Evolutionary conservation across 1,139 yeast species (phyloP).

Genomic region (Hyphopichia buzzinii): DNA sequence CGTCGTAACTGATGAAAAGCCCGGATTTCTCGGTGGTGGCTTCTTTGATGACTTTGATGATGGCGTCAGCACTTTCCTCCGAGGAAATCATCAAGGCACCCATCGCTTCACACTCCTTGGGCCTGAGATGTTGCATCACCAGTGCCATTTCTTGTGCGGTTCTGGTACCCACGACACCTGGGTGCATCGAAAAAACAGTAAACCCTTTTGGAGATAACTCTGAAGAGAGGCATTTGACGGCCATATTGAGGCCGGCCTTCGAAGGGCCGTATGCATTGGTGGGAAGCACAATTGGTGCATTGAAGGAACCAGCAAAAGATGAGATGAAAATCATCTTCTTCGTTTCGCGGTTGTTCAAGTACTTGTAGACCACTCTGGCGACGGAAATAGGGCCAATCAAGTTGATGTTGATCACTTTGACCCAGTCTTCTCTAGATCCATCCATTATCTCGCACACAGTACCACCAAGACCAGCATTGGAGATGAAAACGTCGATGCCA

Average conservation of each 20-base stretch:
- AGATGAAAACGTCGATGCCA: slow-evolving; percentile 10
- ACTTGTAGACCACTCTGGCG: slow-evolving; percentile 15
- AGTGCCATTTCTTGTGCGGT: background rate
- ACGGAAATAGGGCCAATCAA: slow-evolving; percentile 26
- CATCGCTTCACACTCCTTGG: too few species aligned
- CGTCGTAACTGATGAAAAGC: slow-evolving; percentile 6
- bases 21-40: slow-evolving; percentile 4
- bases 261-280: slow-evolving; percentile 24
- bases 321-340: slow-evolving; percentile 21
- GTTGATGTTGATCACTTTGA: slow-evolving; percentile 19
- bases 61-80: slow-evolving; percentile 5
- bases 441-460: slow-evolving; percentile 4
- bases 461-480: slow-evolving; percentile 10
- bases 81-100: slow-evolving; percentile 1
- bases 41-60: slow-evolving; percentile 2
- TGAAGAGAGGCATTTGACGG: slow-evolving; percentile 16
- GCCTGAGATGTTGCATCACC: background rate
- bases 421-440: slow-evolving; percentile 12
- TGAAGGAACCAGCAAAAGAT: slow-evolving; percentile 18
- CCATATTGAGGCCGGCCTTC: slow-evolving; percentile 27
- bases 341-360: slow-evolving; percentile 14
- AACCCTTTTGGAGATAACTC: slow-evolving; percentile 21
- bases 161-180: slow-evolving; percentile 30
- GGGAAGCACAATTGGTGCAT: slow-evolving; percentile 9
- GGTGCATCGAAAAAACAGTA: slow-evolving; percentile 24